These are phyloP conservation scores for Boehmeria nivea DNA, from an alignment of 306 rosid species.

Conservation along the genomic window DNA sequence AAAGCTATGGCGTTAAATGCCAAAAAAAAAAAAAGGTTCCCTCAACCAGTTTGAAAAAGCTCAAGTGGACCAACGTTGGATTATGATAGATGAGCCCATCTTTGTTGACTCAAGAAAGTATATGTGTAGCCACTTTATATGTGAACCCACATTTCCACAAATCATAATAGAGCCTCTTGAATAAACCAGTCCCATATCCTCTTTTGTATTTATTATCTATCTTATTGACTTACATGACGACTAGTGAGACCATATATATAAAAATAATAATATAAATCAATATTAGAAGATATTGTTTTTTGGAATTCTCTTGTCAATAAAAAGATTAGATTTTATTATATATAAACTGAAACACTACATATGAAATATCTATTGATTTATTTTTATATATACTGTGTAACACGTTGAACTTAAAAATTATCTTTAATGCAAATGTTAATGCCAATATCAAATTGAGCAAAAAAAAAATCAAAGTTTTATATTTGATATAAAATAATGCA, in stretches of 20 bases:
- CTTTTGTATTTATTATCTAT: neutral
- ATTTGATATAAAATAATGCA: no score
- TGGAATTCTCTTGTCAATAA: neutral
- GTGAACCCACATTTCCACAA: neutral
- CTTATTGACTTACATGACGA: neutral
- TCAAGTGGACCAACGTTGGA: slow-evolving; percentile 11
- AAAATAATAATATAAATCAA: neutral
- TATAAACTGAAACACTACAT: no score
- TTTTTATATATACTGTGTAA: no score
- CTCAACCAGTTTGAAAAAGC: slow-evolving; percentile 4
- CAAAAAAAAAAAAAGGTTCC: no score
- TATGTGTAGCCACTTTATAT: neutral
- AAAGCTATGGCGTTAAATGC: no score
- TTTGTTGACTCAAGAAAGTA: slow-evolving; percentile 31
- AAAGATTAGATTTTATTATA: no score
- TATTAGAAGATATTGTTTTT: neutral
- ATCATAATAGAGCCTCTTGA: neutral
- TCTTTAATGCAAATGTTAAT: no score
- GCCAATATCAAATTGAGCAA: no score
- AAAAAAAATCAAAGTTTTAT: no score
- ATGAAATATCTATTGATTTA: no score
- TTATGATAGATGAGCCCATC: slow-evolving; percentile 29
- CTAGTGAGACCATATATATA: neutral
- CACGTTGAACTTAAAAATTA: no score
- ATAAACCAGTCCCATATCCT: neutral